Conservation (phyloP, 2,329 filamentous ascomycete genomes). For the Curvularia spicifera region DNA sequence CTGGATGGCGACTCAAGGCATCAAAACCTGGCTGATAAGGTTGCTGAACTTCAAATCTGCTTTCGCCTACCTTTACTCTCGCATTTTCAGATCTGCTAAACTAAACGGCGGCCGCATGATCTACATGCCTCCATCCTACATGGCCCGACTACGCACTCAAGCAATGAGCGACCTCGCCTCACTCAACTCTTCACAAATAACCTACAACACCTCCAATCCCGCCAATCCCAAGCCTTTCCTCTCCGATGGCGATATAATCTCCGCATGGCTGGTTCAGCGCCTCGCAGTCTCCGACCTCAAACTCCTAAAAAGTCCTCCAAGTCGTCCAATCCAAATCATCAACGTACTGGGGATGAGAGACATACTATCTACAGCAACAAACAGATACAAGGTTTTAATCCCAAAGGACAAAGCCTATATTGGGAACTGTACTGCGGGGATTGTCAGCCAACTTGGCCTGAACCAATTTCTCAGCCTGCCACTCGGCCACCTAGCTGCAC, state of each 20-base stretch:
- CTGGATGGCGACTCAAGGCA: background rate
- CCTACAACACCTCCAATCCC: slow-evolving; percentile 6
- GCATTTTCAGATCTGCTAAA: slow-evolving; percentile 12
- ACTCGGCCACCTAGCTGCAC: slow-evolving; percentile 31
- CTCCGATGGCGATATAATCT: slow-evolving; percentile 29
- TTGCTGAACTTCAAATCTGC: slow-evolving; percentile 17
- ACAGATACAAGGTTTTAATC: slow-evolving; percentile 19
- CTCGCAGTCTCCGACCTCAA: slow-evolving; percentile 15
- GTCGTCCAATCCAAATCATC: slow-evolving; percentile 26
- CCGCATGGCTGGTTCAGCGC: slow-evolving; percentile 23
- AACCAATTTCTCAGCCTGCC: slow-evolving; percentile 23
- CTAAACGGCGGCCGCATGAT: slow-evolving; percentile 11
- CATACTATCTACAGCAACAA: slow-evolving; percentile 14
- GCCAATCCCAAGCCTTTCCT: slow-evolving; percentile 27
- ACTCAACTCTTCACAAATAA: slow-evolving; percentile 7
- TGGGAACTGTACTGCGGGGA: slow-evolving; percentile 17
- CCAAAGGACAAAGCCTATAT: slow-evolving; percentile 25
- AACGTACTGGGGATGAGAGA: slow-evolving; percentile 38
- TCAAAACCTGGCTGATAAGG: slow-evolving; percentile 8
- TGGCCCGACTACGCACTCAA: slow-evolving; percentile 10
- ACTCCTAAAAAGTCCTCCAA: background rate
- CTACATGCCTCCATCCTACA: slow-evolving; percentile 26
- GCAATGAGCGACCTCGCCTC: slow-evolving; percentile 9
- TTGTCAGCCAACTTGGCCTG: slow-evolving; percentile 18
- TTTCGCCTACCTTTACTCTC: slow-evolving; percentile 23